These are phyloP conservation scores for Wickerhamiella qilinensis DNA, from an alignment of 805 yeast species.

Conservation along the genomic window DNA sequence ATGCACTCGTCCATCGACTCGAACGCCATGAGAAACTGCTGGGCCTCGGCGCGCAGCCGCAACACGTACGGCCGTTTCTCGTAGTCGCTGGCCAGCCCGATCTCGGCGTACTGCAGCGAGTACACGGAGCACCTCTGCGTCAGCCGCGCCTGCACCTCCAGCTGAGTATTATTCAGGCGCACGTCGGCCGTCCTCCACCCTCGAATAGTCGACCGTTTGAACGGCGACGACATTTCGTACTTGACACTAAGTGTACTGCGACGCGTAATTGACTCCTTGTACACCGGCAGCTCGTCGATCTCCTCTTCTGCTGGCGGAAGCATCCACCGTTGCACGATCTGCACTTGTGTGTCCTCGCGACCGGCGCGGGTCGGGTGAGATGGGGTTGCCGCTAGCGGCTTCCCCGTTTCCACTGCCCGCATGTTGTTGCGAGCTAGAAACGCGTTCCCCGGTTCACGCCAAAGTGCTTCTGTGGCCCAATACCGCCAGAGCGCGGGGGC, in stretches of 20 bases:
- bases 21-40: conserved; percentile 62
- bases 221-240: conserved; percentile 63
- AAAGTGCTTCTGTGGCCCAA: too few relatives aligned
- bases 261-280: conserved; percentile 15
- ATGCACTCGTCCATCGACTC: conserved; percentile 48
- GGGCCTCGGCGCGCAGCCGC: conserved; percentile 65
- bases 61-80: conserved; percentile 30
- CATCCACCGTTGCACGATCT: neutral
- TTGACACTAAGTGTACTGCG: conserved; percentile 36
- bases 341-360: too few relatives aligned
- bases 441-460: too few relatives aligned
- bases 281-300: conserved; percentile 41
- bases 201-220: conserved; percentile 47
- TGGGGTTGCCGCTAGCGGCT: too few relatives aligned
- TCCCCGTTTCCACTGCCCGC: too few relatives aligned
- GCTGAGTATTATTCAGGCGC: conserved; percentile 75
- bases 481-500: too few relatives aligned
- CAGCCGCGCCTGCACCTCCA: conserved; percentile 31
- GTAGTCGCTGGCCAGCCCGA: conserved; percentile 80
- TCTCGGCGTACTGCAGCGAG: conserved; percentile 66
- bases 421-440: too few relatives aligned
- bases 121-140: conserved; percentile 20
- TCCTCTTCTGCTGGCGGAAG: neutral
- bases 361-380: neutral
- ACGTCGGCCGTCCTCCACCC: conserved; percentile 56